Evolutionary conservation across 805 yeast species (phyloP), one percentile per base, ranked within the genome.

Genomic region (Starmerella vaccinii): DNA sequence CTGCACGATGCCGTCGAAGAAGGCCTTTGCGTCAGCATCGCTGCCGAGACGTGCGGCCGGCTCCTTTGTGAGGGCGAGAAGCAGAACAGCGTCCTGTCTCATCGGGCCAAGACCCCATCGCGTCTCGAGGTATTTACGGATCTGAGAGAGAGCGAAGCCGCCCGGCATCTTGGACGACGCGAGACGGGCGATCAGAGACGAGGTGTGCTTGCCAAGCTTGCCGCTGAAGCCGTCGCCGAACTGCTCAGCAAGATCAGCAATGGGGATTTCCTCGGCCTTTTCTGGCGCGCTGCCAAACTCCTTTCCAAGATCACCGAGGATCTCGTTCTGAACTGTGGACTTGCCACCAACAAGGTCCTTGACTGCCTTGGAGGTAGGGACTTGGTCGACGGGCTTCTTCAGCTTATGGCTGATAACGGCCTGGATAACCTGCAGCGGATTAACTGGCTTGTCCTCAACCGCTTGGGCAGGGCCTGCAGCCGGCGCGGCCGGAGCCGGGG

Each of bases 81-180:
- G 75, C 64, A 92, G 74, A 34, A 82, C 88, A 44, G 94, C 77
- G 67, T 92, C 97, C 73, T 90, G 97, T 75, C 97, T 82, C 61
- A 97, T 96, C 43, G 84, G 56, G 58, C 84, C 94, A 62, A 92
- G 77, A 60, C 98, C 98, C 85, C 85, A 92, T 69, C 90, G 80
- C 41, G 89, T 66, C 72, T 84, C 89, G 67, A 92, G 78, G 71
- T 92, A 85, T 69, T 89, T 87, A 75, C 97, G 83, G 47, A 95
- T 95, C 57, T 77, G 74, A 55, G 96, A 82, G 61, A 90, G 82
- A 44, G 95, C 84, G 71, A 90, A 92, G 19, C 99, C 99, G 77
- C 99, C 99, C 49, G 99, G 97, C 97, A 92, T 92, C 74, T 92
- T 92, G 26, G 97, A 83, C 10, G 97, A 81, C 74, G 89, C 84